These are phyloP conservation scores for Naganishia liquefaciens DNA, from an alignment of 1,284 basidiomycete species.

Conservation along the genomic window DNA sequence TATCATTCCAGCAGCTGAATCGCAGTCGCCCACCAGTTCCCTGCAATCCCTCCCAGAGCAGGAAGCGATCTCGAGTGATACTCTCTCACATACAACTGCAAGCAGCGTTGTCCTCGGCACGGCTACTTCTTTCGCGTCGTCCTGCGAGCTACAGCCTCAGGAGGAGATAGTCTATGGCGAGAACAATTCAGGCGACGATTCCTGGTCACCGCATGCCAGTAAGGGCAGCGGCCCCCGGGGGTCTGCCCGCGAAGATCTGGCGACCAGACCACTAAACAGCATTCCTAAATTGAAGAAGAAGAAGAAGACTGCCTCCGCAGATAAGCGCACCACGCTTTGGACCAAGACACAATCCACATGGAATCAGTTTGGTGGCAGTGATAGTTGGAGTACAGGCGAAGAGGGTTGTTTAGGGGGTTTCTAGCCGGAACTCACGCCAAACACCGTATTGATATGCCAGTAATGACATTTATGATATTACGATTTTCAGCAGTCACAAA, in stretches of 20 bases:
- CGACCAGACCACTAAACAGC: neutral
- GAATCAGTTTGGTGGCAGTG: slow-evolving; percentile 3
- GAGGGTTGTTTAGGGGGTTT: slow-evolving; percentile 21
- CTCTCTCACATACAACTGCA: neutral
- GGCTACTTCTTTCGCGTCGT: neutral
- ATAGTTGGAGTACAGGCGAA: slow-evolving; percentile 21
- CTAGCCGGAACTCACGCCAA: neutral
- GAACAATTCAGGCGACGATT: neutral
- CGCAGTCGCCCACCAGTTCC: slow-evolving; percentile 1
- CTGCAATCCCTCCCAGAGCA: slow-evolving; percentile 3
- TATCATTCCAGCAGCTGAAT: neutral
- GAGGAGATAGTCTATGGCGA: neutral
- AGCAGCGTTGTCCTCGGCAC: neutral
- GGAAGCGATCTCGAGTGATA: neutral
- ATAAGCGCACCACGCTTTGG: slow-evolving; percentile 23
- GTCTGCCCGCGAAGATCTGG: neutral
- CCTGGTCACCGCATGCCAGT: slow-evolving; percentile 10
- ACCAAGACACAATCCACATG: slow-evolving; percentile 15
- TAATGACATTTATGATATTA: slow-evolving; percentile 18
- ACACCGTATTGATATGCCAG: slow-evolving; percentile 3
- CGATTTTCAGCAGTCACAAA: neutral
- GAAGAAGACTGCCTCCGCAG: slow-evolving; percentile 22
- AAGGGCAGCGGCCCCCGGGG: neutral
- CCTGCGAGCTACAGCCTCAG: no score
- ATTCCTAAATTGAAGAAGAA: slow-evolving; percentile 24